phyloP scores from a whole-genome alignment of 75 land plant species.

The Selaginella moellendorffii region DNA sequence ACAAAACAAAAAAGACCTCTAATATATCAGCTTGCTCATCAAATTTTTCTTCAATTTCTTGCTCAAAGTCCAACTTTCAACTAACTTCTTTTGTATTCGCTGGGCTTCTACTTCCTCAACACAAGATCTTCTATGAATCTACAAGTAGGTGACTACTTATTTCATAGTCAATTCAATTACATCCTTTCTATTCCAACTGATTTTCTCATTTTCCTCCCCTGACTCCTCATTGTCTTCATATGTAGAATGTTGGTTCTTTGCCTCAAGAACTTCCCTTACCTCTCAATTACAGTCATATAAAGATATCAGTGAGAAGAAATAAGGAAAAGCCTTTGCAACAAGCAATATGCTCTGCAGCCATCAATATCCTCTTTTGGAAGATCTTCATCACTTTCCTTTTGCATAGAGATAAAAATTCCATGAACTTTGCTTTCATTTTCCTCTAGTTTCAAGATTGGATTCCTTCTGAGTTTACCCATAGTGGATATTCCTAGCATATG shows the following conservation, averaged over 20 bases:
- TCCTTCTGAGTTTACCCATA: too few species aligned
- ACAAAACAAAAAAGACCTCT: too few species aligned
- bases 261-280: conserved; percentile 47
- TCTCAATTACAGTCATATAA: conserved; percentile 30
- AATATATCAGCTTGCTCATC: conserved; percentile 11
- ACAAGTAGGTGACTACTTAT: conserved; percentile 14
- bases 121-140: conserved; percentile 50
- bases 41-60: conserved; percentile 20
- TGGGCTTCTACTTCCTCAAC: conserved; percentile 53
- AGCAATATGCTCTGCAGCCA: background rate
- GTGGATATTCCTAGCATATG: too few species aligned
- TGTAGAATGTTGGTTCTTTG: conserved; percentile 43
- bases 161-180: conserved; percentile 65
- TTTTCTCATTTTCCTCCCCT: conserved; percentile 39
- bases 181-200: conserved; percentile 43
- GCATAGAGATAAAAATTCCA: background rate
- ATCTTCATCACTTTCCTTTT: background rate
- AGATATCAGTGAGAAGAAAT: background rate
- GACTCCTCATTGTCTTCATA: conserved; percentile 36
- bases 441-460: background rate
- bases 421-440: background rate
- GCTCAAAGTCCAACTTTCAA: conserved; percentile 56
- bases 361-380: background rate
- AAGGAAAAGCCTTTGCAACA: background rate
- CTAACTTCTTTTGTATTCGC: conserved; percentile 42